Evolutionary conservation across 2,329 filamentous ascomycete species (phyloP), one percentile per base, ranked within the genome.

Genomic region (Neonectria coccinea): DNA sequence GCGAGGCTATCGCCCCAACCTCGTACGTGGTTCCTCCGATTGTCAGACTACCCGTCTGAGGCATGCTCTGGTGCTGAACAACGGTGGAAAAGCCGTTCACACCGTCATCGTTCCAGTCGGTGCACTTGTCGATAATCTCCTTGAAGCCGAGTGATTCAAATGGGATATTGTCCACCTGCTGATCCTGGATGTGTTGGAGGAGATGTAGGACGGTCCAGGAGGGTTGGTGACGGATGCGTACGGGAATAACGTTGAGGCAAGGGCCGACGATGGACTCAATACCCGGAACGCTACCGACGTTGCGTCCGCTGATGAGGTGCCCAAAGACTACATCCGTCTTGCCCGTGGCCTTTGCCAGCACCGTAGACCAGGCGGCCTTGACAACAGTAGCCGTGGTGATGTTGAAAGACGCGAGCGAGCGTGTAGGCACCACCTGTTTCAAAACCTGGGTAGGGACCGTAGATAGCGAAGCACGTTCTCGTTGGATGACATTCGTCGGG

Each of bases 321-420:
- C 68, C 68, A 33, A 70, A 70, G 3, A 68, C 57, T 5, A 70
- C 16, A 18, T 70, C 81, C 1, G 70, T 64, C 22, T 70, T 75
- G n/a, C 75, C 72, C 0, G 80, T 76, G 25, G 77, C 59, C 9
- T 76, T 75, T 4, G 79, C 77, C 5, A 84, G 70, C 11, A 79
- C 78, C 2, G 74, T 68, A 1, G 81, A 77, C 82, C 82, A 84
- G 1, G 82, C 81, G n/a, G 79, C 80, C 59, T 83, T 83, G 68
- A 83, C 72, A 20, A 83, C 58, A 1, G 80, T 83, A 8, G 82
- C 81, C 4, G 66, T 65, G 11, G 70, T 70, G 16, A 74, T 73
- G 18, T 70, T 64, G 54, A 59, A 41, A 0, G 68, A 52, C 1
- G 68, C 64, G 3, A 68, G 63, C 1, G 70, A 70, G 5, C 47